Conservation (phyloP, 257 asterid genomes). For the Solanum etuberosum region DNA sequence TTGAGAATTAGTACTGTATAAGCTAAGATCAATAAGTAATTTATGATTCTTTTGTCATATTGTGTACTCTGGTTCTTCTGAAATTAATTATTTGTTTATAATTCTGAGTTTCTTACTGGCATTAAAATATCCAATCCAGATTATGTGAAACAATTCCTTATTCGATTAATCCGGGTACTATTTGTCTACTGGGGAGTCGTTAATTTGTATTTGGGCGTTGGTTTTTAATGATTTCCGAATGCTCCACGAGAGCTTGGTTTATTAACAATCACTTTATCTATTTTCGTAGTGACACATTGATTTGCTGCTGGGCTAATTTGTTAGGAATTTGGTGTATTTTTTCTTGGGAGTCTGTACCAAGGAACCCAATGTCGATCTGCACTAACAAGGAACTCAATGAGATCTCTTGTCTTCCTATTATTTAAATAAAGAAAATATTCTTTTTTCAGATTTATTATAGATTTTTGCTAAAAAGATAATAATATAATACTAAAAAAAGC, state of each 20-base stretch:
- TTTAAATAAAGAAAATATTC: too few relatives aligned
- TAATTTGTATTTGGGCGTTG: not conserved
- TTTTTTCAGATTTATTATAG: too few relatives aligned
- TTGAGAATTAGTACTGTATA: not conserved
- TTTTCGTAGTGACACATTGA: not conserved
- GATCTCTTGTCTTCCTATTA: not conserved
- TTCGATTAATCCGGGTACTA: not conserved
- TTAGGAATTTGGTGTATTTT: not conserved
- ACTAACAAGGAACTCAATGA: too few relatives aligned
- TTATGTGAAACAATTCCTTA: not conserved
- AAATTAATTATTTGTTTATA: not conserved
- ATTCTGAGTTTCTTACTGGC: not conserved
- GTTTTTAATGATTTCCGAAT: not conserved
- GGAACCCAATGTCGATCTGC: not conserved
- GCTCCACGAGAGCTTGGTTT: not conserved
- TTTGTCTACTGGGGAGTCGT: not conserved
- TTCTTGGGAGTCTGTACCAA: not conserved
- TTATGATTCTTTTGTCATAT: not conserved
- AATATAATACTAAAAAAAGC: not conserved
- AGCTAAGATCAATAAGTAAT: not conserved
- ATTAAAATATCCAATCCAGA: not conserved
- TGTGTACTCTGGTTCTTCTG: not conserved
- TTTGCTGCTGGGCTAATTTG: not conserved
- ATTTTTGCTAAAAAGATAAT: too few relatives aligned
- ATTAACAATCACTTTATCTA: not conserved